Percentiles rank a stretch among this genome's conserved stretches.
phyloP scores from a whole-genome alignment of 768 basidiomycete species.

The Hericium erinaceus region DNA sequence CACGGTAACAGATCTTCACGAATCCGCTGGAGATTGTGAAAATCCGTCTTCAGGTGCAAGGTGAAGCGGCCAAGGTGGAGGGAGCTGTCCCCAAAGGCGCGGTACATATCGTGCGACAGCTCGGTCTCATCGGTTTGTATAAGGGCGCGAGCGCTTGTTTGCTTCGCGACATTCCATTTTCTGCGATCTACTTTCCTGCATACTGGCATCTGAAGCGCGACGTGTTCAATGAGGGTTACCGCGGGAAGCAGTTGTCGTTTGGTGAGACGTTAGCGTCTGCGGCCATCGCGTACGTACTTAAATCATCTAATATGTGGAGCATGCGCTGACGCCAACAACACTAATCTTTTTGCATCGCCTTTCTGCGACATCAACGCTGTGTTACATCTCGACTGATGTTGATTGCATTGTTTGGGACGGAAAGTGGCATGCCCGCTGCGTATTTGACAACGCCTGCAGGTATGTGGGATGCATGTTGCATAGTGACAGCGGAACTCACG shows the following conservation, averaged over 20 bases:
- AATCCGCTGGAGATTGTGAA: conserved; percentile 98
- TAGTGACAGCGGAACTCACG: conserved; percentile 6
- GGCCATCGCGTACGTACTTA: conserved; percentile 60
- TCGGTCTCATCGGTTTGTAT: conserved; percentile 90
- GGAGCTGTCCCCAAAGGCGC: conserved; percentile 80
- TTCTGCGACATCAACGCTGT: background rate
- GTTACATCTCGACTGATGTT: background rate
- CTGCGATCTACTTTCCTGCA: conserved; percentile 84
- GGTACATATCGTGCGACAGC: conserved; percentile 83
- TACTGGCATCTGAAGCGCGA: conserved; percentile 91
- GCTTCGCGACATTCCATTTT: conserved; percentile 94
- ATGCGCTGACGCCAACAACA: conserved; percentile 2
- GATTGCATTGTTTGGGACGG: conserved; percentile 5
- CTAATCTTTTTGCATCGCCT: no score
- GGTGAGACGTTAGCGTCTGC: conserved; percentile 81
- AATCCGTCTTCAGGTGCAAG: conserved; percentile 92
- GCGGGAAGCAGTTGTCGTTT: conserved; percentile 88
- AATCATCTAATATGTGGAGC: background rate
- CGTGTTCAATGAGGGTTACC: conserved; percentile 90
- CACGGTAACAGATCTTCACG: conserved; percentile 68
- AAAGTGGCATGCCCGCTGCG: conserved; percentile 95
- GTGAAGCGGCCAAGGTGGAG: conserved; percentile 84
- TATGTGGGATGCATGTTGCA: conserved; percentile 19
- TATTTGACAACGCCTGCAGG: conserved; percentile 89
- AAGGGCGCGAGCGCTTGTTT: conserved; percentile 89